These are phyloP conservation scores for Myxozyma nipponensis DNA, from an alignment of 805 yeast species.

Conservation along the genomic window DNA sequence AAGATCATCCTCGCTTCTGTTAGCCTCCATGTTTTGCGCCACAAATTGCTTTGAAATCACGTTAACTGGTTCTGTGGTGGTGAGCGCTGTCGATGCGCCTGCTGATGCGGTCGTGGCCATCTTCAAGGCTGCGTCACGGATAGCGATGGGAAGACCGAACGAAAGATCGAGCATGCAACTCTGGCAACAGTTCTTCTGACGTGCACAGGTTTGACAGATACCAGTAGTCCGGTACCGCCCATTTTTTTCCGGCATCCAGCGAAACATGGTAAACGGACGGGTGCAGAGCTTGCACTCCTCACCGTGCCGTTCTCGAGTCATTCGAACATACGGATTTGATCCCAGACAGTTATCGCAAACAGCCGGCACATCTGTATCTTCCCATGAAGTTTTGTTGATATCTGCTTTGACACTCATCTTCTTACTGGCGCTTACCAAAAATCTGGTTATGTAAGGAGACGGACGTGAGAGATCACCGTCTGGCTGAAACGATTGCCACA, in stretches of 20 bases:
- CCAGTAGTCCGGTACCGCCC: constrained; percentile 51
- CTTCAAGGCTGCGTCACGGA: constrained; percentile 76
- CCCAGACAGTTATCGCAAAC: constrained; percentile 49
- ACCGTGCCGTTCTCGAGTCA: constrained; percentile 67
- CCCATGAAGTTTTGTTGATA: constrained; percentile 36
- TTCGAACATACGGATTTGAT: constrained; percentile 55
- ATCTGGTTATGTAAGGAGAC: not conserved
- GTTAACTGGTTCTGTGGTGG: constrained; percentile 46
- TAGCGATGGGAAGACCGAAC: constrained; percentile 71
- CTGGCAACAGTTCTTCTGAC: constrained; percentile 80
- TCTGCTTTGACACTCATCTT: constrained; percentile 37
- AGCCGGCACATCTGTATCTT: constrained; percentile 49
- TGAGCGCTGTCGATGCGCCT: constrained; percentile 26
- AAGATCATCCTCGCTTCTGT: constrained; percentile 30
- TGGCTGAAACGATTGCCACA: no score
- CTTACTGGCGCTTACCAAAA: constrained; percentile 7
- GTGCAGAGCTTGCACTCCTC: constrained; percentile 84
- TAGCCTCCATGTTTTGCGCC: constrained; percentile 47
- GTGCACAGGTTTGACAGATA: constrained; percentile 76
- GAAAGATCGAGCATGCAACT: constrained; percentile 77
- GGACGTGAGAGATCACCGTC: no score
- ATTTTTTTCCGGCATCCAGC: constrained; percentile 58
- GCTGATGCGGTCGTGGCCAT: constrained; percentile 52
- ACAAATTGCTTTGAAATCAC: constrained; percentile 53
- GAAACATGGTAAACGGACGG: constrained; percentile 73